A percentile compares a stretch with the other conserved stretches of the same genome.
These are phyloP conservation scores for Eragrostis nindensis DNA, from an alignment of 176 grass and related monocot species.

Conservation along the genomic window DNA sequence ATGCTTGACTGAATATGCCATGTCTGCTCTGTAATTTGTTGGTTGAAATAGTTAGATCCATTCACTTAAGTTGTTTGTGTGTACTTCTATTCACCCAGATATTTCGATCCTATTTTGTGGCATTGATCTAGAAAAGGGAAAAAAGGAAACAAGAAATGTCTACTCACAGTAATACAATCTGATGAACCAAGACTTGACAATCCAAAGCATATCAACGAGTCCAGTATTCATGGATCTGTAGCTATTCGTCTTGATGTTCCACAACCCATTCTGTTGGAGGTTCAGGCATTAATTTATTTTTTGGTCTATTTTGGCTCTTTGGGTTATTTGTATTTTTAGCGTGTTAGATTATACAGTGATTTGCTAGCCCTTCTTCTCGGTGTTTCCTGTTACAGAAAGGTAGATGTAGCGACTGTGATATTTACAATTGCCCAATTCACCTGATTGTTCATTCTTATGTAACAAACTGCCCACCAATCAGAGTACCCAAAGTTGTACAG, in stretches of 20 bases:
- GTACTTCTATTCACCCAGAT: background rate
- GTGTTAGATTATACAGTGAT: background rate
- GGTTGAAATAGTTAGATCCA: constrained; percentile 31
- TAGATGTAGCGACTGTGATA: background rate
- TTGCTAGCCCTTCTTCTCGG: background rate
- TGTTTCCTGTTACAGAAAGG: background rate
- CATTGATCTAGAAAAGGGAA: background rate
- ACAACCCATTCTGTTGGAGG: background rate
- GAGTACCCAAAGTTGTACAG: background rate
- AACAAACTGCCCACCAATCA: background rate
- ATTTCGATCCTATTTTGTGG: background rate
- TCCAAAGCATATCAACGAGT: background rate
- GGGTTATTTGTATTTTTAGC: background rate
- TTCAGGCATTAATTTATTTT: constrained; percentile 10
- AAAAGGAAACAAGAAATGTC: background rate
- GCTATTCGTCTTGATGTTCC: background rate
- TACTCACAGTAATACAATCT: background rate
- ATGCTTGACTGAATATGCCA: constrained; percentile 11
- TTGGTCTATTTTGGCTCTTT: constrained; percentile 1
- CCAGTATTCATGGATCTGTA: background rate
- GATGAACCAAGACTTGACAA: background rate
- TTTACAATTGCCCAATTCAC: background rate
- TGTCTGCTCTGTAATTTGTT: constrained; percentile 11
- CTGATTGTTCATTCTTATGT: background rate
- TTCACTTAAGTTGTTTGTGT: background rate